Evolutionary conservation across 1,284 basidiomycete genomes (phyloP), one percentile per base, ranked within the genome.

Genomic region (Trichosporon sp.): DNA sequence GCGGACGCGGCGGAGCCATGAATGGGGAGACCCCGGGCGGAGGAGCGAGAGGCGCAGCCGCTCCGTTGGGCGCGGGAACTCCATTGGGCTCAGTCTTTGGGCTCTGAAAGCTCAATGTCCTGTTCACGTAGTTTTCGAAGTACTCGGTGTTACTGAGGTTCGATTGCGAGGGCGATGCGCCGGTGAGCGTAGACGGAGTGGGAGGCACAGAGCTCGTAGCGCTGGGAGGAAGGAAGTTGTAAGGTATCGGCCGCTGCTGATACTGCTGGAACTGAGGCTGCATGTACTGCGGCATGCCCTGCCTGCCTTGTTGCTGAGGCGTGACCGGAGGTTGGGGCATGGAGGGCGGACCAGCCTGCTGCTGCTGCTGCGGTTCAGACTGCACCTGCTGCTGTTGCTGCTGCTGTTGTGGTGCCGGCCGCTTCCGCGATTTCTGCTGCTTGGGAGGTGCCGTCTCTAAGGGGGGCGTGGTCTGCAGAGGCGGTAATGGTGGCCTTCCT

Each of bases 91-190:
- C 49, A 14, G 61, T 62, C 25, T 54, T 59, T 23, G 37, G 73
- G 60, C 21, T 63, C 11, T 58, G 16, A 16, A 68, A 68, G 49
- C 54, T 54, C 4, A 68, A 65, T 1, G 63, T 63, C 32, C 62
- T 37, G 29, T 63, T 56, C 36, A 71, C 58, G 62, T 61, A 66
- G 37, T 64, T 49, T 32, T 69, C 66, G 49, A 71, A 65, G 67
- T 64, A 65, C 19, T 65, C 64, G 32, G 49, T 27, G 16, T 54
- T 54, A 23, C 57, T 56, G 19, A 44, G 16, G 19, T 37, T 36
- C 11, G 63, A 65, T 0, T 63, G 46, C 6, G 52, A 56, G 6
- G 60, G 36, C 4, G 67, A 54, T 2, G 67, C 52, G 27, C 63
- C 25, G 3, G 49, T 37, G 2, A 56, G 44, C 13, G 67, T 69